Evolutionary conservation across 2,329 filamentous ascomycete species (phyloP).

Genomic region (Gnomoniopsis smithogilvyi): DNA sequence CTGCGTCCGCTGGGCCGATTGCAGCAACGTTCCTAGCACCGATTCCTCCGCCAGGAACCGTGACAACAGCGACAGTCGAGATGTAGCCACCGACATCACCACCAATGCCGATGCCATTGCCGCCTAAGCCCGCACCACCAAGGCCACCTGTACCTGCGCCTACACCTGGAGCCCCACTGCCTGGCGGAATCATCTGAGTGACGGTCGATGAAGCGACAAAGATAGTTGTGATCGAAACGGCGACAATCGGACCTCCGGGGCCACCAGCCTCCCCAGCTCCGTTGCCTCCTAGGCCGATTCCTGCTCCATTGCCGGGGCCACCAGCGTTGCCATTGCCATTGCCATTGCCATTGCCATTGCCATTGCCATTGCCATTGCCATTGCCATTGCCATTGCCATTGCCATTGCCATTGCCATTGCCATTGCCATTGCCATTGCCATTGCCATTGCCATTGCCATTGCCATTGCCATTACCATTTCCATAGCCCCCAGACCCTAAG

Average conservation of each 20-base stretch:
- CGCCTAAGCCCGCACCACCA: conserved; percentile 3
- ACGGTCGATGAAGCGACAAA: neutral
- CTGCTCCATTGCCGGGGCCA: conserved; percentile 2
- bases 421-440: neutral
- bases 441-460: conserved; percentile 4
- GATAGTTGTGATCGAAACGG: conserved; percentile 4
- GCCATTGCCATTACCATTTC: neutral
- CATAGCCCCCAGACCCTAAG: neutral
- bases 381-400: conserved; percentile 3
- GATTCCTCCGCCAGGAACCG: conserved; percentile 12
- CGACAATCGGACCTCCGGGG: neutral
- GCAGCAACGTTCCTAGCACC: conserved; percentile 14
- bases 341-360: conserved; percentile 1
- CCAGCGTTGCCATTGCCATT: neutral
- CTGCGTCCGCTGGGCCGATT: conserved; percentile 3
- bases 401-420: neutral
- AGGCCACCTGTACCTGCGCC: conserved; percentile 1
- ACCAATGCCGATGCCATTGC: neutral
- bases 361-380: neutral
- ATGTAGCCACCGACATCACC: conserved; percentile 12
- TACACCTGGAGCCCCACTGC: neutral
- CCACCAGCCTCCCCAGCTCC: neutral
- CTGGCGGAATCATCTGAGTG: neutral
- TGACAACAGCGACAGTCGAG: conserved; percentile 17
- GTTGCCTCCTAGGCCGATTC: conserved; percentile 4